Evolutionary conservation across 768 basidiomycete genomes (phyloP), one percentile per base, ranked within the genome.

Genomic region (Astraeus odoratus): DNA sequence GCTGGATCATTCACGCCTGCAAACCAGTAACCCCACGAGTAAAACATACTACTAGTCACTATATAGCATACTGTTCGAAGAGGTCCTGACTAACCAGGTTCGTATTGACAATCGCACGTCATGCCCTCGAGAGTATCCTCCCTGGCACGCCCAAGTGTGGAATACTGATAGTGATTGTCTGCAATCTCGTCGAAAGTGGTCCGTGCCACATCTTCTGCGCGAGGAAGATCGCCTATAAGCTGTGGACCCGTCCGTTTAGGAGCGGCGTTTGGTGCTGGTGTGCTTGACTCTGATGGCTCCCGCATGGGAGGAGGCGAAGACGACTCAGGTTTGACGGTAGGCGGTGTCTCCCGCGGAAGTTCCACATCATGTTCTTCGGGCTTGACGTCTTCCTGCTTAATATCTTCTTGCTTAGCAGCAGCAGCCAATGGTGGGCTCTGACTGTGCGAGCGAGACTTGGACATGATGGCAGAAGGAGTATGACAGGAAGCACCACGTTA

Each of bases 111-210:
- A 62, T 99, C 96, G 71, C 96, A 99, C 19, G 83, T 80, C 85
- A 93, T 90, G 66, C 89, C 86, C 70, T 98, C 96, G 57, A 86
- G 76, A 43, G n/a, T n/a, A n/a, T 82, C 75, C 68, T 95, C 90
- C 58, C 85, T 80, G 43, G 87, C 89, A 55, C 80, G 77, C n/a
- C 95, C 95, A 44, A 97, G 69, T 24, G 81, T 75, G 61, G 81
- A 83, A 66, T 83, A 82, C 71, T 95, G 91, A 63, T 96, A 96
- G 56, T 81, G 81, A 63, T 92, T 95, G 58, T 70, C 75, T 49
- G 65, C 53, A 57, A 97, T 80, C 66, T 87, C 78, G 51, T 65
- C 68, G 61, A 95, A 97, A 8, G 77, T 82, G 52, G 66, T 69
- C 49, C 83, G 64, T 33, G 93, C 94, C 13, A 73, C 80, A 43